Base-by-base conservation (phyloP, 2,329 filamentous ascomycete species). In the Periconia macrospinosa region DNA sequence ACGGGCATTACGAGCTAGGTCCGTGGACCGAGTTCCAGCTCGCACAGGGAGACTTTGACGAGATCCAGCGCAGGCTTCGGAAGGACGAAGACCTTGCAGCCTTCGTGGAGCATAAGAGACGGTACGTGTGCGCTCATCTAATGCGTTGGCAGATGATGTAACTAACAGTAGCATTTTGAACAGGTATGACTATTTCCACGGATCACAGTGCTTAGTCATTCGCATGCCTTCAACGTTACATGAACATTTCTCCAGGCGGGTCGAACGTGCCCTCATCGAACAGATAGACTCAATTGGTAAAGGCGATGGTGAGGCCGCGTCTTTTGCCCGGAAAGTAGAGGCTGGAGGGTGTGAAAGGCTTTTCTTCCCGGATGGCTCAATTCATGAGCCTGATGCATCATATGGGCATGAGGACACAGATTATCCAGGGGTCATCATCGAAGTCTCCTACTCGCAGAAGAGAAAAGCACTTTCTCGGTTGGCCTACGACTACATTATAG, bases 341-440 rank as follows among this genome's bases (percentile, higher is more conserved):
- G 20, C 50, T 45, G 55, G 54, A 20, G 48, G 52, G 11, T 67
- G 57, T 15, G 58, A 58, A 35, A 47, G 58, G 15, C 59, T 66
- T 27, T 41, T 19, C 58, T 61, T 47, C 48, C 47, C 33, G 45
- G 41, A 10, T 54, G 41, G 19, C 23, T 47, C 27, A 40, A 23
- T 51, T 13, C 50, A 40, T 42, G 44, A 64, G 49, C 65, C 57
- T 48, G 58, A 66, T 48, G 52, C 57, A 23, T 63, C 58, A 43
- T 66, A 65, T 45, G 41, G 41, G 57, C 57, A 66, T 54, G 33
- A 59, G 1, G 52, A 57, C 44, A 59, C 61, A 53, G 19, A 59
- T 60, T 62, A 61, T 53, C 61, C 58, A 8, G 57, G 60, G 14
- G 56, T 68, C 41, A 58, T 66, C 11, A 53, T 66, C 27, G 55